Base-by-base conservation (phyloP, 108 stramenopile genomes). In the Skeletonema menzelii region DNA sequence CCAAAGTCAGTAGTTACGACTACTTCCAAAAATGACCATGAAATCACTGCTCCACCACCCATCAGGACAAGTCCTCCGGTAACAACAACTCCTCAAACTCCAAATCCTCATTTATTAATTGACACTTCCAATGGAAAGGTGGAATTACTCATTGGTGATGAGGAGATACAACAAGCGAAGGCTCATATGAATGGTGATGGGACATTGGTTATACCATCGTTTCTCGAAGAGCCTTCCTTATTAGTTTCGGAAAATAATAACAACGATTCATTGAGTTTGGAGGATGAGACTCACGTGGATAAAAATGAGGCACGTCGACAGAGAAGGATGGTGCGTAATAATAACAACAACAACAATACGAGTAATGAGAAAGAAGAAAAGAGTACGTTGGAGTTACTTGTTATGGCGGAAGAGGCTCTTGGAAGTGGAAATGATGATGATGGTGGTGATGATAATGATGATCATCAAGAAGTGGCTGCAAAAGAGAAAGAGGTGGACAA, bases 251-350 rank as follows among this genome's bases (percentile, higher is more conserved):
- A n/a, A n/a, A n/a, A n/a, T n/a, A 30, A 3, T 30, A 30, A 30
- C 30, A 35, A 35, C 8, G 8, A 7, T 8, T 20, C 35, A 17
- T 63, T n/a, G 37, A 14, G 20, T 46, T 40, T 44, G 27, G 27
- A 19, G 10, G 26, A 24, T 20, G 8, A n/a, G n/a, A n/a, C 24
- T 40, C 26, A 26, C 7, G n/a, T 65, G 17, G 34, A 73, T 42
- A 73, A 64, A 35, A 73, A 65, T 44, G 63, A 73, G 15, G 61
- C 71, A 37, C 34, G 71, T 1, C 53, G 63, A n/a, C 72, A 73
- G 61, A 40, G 71, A 42, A 55, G 71, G 20, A 24, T 26, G 0
- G 15, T 63, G 19, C 47, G 71, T 20, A 72, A 72, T 19, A 63
- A 20, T 5, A 40, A 59, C 14, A 40, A 59, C 26, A 72, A 72